These are phyloP conservation scores for Drechslerella stenobrocha DNA, from an alignment of 2,329 filamentous ascomycete species.

Conservation along the genomic window DNA sequence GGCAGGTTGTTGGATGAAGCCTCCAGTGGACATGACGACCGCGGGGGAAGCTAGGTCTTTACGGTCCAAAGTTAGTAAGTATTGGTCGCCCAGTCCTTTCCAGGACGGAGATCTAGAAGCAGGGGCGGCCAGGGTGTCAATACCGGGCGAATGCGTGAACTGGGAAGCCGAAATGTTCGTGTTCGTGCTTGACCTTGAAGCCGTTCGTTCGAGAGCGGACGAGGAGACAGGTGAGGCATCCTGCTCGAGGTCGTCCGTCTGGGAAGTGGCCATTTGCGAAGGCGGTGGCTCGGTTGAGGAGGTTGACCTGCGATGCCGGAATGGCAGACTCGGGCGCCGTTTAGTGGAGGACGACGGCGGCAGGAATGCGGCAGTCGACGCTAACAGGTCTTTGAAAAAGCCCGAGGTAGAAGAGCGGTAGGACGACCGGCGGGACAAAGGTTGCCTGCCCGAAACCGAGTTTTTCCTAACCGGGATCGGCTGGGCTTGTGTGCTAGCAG, in stretches of 20 bases:
- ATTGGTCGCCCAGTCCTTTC: conserved; percentile 23
- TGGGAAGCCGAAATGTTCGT: conserved; percentile 46
- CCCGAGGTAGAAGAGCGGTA: conserved; percentile 43
- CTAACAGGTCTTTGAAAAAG: conserved; percentile 47
- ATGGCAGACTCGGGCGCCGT: conserved; percentile 43
- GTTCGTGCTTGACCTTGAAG: conserved; percentile 45
- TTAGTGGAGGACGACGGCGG: conserved; percentile 39
- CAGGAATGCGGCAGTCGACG: conserved; percentile 42
- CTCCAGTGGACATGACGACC: conserved; percentile 33
- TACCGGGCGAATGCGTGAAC: conserved; percentile 43
- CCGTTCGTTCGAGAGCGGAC: conserved; percentile 36
- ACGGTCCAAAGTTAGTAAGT: conserved; percentile 10
- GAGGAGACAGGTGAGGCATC: conserved; percentile 31
- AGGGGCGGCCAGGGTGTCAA: conserved; percentile 37
- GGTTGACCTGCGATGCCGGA: conserved; percentile 40
- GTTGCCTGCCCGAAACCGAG: conserved; percentile 33
- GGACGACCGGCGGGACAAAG: conserved; percentile 35
- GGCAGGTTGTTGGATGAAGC: conserved; percentile 44
- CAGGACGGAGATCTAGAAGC: conserved; percentile 43
- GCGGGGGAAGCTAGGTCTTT: conserved; percentile 11
- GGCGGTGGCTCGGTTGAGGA: conserved; percentile 34
- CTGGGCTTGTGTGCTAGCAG: conserved; percentile 10
- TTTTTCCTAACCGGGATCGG: conserved; percentile 27
- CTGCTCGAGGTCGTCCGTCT: conserved; percentile 20
- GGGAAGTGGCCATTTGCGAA: conserved; percentile 30